Percentiles rank a stretch among this genome's conserved stretches.
Conservation (phyloP, 768 basidiomycete species). For the Coprinopsis strossmayeri region DNA sequence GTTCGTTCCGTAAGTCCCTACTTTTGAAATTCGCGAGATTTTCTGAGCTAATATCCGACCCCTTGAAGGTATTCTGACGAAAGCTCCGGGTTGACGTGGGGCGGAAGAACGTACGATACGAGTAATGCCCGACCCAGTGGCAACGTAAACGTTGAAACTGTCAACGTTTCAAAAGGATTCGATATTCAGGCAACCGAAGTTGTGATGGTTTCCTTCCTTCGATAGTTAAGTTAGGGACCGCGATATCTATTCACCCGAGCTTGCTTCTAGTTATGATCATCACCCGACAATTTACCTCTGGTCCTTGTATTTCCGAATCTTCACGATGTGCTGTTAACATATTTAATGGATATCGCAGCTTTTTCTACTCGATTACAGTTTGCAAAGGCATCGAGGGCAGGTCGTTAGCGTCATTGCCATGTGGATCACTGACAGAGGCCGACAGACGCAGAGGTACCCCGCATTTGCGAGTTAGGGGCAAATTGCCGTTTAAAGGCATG, state of each 20-base stretch:
- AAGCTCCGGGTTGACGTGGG: conserved; percentile 46
- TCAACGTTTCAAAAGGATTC: conserved; percentile 28
- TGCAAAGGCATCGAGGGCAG: no score
- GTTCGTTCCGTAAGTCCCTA: conserved; percentile 34
- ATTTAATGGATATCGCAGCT: background rate
- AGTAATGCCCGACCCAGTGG: conserved; percentile 35
- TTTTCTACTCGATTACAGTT: no score
- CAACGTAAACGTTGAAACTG: conserved; percentile 20
- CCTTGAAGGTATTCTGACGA: conserved; percentile 40
- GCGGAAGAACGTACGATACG: conserved; percentile 54
- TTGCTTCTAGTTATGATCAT: background rate
- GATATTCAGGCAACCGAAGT: conserved; percentile 44
- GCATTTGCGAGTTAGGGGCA: conserved; percentile 1
- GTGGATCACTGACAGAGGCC: background rate
- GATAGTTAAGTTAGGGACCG: background rate
- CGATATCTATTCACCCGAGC: background rate
- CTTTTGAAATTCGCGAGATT: conserved; percentile 1
- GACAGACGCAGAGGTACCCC: conserved; percentile 1
- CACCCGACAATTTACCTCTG: background rate
- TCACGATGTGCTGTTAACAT: no score
- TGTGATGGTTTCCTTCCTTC: conserved; percentile 31
- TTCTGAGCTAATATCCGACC: background rate
- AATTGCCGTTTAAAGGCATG: background rate
- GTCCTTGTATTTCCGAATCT: background rate
- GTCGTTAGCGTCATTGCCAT: no score